Percentiles rank a stretch among this genome's conserved stretches.
phyloP scores from a whole-genome alignment of 1,139 yeast genomes.

The Pichia kudriavzevii region DNA sequence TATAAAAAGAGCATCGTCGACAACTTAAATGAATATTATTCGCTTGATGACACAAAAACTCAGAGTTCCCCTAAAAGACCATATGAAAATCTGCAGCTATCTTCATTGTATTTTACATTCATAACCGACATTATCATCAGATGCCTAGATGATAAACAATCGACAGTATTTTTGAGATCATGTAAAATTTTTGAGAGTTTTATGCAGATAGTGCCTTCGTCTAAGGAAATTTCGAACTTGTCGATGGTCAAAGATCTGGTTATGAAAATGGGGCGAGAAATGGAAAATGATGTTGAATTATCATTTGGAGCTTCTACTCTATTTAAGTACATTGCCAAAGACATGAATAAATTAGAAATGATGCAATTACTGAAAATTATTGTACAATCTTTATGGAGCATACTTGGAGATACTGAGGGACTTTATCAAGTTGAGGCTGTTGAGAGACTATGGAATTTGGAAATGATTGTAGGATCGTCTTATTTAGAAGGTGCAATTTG shows the following conservation, averaged over 20 bases:
- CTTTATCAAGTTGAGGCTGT: constrained; percentile 58
- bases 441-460: constrained; percentile 40
- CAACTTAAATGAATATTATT: constrained; percentile 20
- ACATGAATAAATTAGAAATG: constrained; percentile 25
- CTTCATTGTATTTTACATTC: constrained; percentile 34
- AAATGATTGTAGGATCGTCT: constrained; percentile 31
- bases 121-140: constrained; percentile 32
- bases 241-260: constrained; percentile 31
- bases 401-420: constrained; percentile 40
- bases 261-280: constrained; percentile 21
- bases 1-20: constrained; percentile 20
- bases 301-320: constrained; percentile 45
- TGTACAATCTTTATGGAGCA: constrained; percentile 40
- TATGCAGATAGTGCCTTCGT: constrained; percentile 42
- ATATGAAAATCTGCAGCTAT: constrained; percentile 37
- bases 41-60: neutral
- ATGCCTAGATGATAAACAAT: constrained; percentile 23
- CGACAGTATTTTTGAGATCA: constrained; percentile 26
- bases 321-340: constrained; percentile 33
- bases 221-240: constrained; percentile 26
- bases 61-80: constrained; percentile 32
- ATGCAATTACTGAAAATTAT: constrained; percentile 33
- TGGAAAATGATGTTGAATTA: constrained; percentile 20
- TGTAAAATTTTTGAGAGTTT: constrained; percentile 38
- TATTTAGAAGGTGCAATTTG: constrained; percentile 57